Evolutionary conservation across 2,329 filamentous ascomycete species (phyloP).

Genomic region (Cladophialophora psammophila): DNA sequence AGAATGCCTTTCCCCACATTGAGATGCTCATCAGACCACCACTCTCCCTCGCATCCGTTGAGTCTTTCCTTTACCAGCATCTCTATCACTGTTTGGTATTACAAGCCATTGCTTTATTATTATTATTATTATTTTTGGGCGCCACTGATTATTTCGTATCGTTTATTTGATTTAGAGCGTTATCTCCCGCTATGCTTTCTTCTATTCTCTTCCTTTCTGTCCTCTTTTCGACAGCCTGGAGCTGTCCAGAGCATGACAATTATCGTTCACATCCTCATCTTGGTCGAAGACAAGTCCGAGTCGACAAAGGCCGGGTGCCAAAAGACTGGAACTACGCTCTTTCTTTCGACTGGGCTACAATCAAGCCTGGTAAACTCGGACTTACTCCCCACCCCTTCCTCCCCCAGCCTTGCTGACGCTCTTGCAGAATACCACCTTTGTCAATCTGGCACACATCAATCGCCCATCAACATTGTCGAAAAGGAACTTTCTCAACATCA

Average conservation of each 20-base stretch:
- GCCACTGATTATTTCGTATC: not conserved
- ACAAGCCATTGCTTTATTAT: not conserved
- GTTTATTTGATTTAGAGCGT: conserved; percentile 4
- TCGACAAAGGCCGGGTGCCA: conserved; percentile 30
- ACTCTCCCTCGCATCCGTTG: conserved; percentile 1
- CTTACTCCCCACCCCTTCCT: not conserved
- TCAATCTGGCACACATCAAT: conserved; percentile 60
- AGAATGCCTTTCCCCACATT: conserved; percentile 4
- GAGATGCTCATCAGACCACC: conserved; percentile 1
- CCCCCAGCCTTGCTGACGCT: conserved; percentile 8
- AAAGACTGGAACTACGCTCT: conserved; percentile 35
- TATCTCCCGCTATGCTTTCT: conserved; percentile 15
- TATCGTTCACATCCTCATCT: conserved; percentile 36
- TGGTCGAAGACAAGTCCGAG: conserved; percentile 32
- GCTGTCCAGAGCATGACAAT: conserved; percentile 34
- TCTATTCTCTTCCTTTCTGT: conserved; percentile 26
- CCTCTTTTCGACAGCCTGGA: conserved; percentile 33
- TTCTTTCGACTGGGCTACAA: conserved; percentile 33
- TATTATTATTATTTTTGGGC: not conserved
- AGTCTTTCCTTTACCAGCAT: conserved; percentile 8
- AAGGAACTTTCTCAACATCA: conserved; percentile 53
- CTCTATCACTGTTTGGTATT: not conserved
- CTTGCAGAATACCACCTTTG: conserved; percentile 51
- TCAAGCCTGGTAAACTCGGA: conserved; percentile 31
- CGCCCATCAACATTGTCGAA: conserved; percentile 56